phyloP scores from a whole-genome alignment of 2,329 filamentous ascomycete genomes.

The Knoxdaviesia proteae region DNA sequence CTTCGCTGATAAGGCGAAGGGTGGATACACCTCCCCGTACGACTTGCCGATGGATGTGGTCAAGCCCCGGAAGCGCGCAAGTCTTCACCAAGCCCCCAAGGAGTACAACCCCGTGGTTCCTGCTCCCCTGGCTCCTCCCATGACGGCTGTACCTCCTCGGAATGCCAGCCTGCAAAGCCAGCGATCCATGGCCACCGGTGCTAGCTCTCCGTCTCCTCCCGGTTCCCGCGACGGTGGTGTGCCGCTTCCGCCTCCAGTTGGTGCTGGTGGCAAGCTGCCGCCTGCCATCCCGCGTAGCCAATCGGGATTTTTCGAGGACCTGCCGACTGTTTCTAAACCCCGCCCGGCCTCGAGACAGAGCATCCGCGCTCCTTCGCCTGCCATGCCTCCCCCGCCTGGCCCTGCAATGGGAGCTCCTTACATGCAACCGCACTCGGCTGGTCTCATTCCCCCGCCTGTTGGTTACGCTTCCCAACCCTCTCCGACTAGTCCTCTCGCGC shows the following conservation, averaged over 20 bases:
- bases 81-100: constrained; percentile 32
- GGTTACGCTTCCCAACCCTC: constrained; percentile 3
- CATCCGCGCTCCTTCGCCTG: constrained; percentile 20
- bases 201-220: constrained; percentile 5
- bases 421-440: too few species aligned
- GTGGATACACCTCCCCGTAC: constrained; percentile 84
- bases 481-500: constrained; percentile 6
- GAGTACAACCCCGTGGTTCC: constrained; percentile 5
- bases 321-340: constrained; percentile 42
- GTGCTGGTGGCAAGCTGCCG: constrained; percentile 12
- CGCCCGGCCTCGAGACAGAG: constrained; percentile 37
- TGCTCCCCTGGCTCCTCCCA: constrained; percentile 17
- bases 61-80: constrained; percentile 45
- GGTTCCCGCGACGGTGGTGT: constrained; percentile 4
- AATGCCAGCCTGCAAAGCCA: constrained; percentile 33
- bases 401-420: neutral
- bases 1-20: constrained; percentile 77
- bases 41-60: constrained; percentile 82
- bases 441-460: too few species aligned
- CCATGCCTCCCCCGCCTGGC: constrained; percentile 7
- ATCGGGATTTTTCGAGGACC: constrained; percentile 54
- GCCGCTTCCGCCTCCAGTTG: constrained; percentile 6
- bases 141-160: constrained; percentile 31
- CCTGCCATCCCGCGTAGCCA: constrained; percentile 11
- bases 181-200: too few species aligned